Evolutionary conservation across 441 rosid genomes (phyloP).

Genomic region (Pelargonium australe): DNA sequence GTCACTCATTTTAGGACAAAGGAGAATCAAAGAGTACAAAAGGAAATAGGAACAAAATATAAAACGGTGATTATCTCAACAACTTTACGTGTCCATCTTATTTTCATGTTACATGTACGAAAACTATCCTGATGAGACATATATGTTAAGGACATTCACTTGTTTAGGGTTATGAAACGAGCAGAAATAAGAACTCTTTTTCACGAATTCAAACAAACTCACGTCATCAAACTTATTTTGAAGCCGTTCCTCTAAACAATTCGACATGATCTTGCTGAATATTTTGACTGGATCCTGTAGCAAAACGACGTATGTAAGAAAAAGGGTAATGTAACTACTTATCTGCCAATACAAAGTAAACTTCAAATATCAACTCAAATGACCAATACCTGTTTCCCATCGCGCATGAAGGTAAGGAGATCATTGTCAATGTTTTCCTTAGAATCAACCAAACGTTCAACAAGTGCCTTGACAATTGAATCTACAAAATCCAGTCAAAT

Average conservation of each 20-base stretch:
- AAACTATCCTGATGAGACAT: background rate
- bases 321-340: background rate
- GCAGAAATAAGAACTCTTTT: background rate
- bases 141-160: background rate
- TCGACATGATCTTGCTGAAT: constrained; percentile 44
- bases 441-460: constrained; percentile 41
- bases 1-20: too few relatives aligned
- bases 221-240: constrained; percentile 47
- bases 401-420: constrained; percentile 32
- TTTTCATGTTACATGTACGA: background rate
- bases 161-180: background rate
- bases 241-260: constrained; percentile 31
- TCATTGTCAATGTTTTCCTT: constrained; percentile 64
- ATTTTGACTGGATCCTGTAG: constrained; percentile 46
- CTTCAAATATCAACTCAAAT: constrained; percentile 8
- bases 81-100: background rate
- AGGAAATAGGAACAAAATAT: background rate
- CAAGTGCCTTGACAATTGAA: constrained; percentile 41
- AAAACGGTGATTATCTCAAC: background rate
- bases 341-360: constrained; percentile 1
- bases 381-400: constrained; percentile 42
- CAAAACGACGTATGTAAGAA: background rate
- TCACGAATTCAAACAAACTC: constrained; percentile 15
- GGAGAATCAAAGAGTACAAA: background rate
- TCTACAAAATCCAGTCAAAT: constrained; percentile 33